Conservation (phyloP, 306 rosid genomes). For the Cucurbita moschata region DNA sequence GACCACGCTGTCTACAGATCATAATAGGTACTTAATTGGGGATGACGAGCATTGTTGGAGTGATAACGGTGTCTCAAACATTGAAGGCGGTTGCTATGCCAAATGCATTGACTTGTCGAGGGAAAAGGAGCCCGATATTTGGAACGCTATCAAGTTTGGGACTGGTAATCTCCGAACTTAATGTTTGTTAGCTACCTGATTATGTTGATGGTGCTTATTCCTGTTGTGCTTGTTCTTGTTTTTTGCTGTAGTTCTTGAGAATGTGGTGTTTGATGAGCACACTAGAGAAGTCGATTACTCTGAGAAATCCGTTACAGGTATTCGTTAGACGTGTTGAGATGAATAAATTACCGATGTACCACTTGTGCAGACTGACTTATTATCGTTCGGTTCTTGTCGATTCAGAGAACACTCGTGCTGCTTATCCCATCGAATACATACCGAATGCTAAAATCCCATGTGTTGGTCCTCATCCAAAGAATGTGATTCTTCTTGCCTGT, state of each 20-base stretch:
- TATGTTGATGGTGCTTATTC: background rate
- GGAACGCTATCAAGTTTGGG: constrained; percentile 85
- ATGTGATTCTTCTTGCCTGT: constrained; percentile 82
- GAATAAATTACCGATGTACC: background rate
- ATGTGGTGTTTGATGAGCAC: constrained; percentile 80
- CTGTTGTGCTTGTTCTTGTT: background rate
- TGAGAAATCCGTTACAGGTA: constrained; percentile 82
- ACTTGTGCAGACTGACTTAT: background rate
- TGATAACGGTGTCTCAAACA: constrained; percentile 69
- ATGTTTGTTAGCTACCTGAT: background rate
- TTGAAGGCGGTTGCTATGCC: constrained; percentile 94
- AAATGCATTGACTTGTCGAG: constrained; percentile 75
- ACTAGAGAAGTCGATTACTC: constrained; percentile 58
- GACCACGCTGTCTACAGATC: constrained; percentile 78
- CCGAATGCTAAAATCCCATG: constrained; percentile 85
- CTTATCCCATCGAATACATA: constrained; percentile 81
- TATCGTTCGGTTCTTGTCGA: background rate
- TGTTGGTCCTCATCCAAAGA: constrained; percentile 78
- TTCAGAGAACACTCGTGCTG: constrained; percentile 82
- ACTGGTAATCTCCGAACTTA: constrained; percentile 30
- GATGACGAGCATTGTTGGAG: constrained; percentile 92
- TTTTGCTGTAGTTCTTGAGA: constrained; percentile 48
- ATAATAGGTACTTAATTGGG: constrained; percentile 63
- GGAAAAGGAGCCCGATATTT: constrained; percentile 81
- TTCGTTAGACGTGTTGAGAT: background rate